Conservation (phyloP, 73 alveolate species). For the Effrenium voratum region DNA sequence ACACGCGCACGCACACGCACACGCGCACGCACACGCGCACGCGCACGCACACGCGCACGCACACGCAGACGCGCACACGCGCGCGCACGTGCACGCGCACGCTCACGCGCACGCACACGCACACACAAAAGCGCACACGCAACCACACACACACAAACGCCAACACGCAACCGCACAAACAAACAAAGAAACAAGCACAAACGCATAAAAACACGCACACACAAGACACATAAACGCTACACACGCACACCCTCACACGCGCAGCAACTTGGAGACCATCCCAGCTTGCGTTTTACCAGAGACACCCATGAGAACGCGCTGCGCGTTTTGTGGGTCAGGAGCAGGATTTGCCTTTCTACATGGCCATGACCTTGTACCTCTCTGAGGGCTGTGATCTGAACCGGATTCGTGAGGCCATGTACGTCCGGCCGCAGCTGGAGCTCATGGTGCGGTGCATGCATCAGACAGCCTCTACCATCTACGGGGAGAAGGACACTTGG, state of each 20-base stretch:
- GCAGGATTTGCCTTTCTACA: conserved; percentile 63
- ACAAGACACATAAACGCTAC: background rate
- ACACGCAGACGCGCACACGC: too few species aligned
- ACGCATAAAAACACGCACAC: background rate
- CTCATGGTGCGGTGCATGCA: conserved; percentile 59
- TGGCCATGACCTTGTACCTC: conserved; percentile 40
- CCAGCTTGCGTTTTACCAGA: background rate
- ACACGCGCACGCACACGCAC: too few species aligned
- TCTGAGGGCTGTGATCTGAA: background rate
- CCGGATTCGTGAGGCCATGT: conserved; percentile 71
- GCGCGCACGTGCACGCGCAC: too few species aligned
- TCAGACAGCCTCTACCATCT: background rate
- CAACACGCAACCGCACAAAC: background rate
- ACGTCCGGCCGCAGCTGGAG: conserved; percentile 56
- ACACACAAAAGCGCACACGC: too few species aligned
- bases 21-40: too few species aligned
- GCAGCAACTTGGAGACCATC: background rate
- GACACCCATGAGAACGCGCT: background rate
- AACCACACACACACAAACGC: background rate
- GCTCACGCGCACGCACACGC: too few species aligned
- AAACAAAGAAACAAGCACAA: background rate
- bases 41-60: too few species aligned
- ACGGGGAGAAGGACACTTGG: background rate
- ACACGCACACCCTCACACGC: background rate
- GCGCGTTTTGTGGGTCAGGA: background rate